phyloP scores from a whole-genome alignment of 2,329 filamentous ascomycete genomes.

The Penicillium capsulatum region DNA sequence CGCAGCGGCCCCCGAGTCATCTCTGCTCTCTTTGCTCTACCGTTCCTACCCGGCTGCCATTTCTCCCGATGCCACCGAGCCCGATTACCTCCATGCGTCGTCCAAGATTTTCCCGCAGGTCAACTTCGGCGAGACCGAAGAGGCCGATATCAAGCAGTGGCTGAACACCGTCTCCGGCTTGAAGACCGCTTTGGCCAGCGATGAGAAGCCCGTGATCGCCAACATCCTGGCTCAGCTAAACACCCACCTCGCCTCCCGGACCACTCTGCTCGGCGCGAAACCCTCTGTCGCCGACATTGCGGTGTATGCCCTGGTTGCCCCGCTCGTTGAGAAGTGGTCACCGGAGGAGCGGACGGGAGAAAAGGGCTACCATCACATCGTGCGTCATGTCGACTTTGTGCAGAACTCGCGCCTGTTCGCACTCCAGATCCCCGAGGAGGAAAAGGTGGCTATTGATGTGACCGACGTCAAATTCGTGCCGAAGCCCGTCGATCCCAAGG shows the following conservation, averaged over 20 bases:
- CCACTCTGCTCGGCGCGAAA: slow-evolving; percentile 84
- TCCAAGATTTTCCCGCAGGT: slow-evolving; percentile 64
- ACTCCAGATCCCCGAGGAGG: slow-evolving; percentile 62
- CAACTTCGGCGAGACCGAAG: slow-evolving; percentile 72
- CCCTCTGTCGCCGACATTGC: slow-evolving; percentile 83
- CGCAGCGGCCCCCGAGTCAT: slow-evolving; percentile 38
- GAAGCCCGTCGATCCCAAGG: slow-evolving; percentile 84
- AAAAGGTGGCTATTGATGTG: slow-evolving; percentile 75
- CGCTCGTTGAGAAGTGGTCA: slow-evolving; percentile 72
- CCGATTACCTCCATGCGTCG: slow-evolving; percentile 45
- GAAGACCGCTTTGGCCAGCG: slow-evolving; percentile 46
- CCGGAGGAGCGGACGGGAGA: slow-evolving; percentile 85
- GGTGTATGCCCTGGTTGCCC: slow-evolving; percentile 73
- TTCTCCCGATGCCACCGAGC: slow-evolving; percentile 40
- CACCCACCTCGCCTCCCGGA: slow-evolving; percentile 78
- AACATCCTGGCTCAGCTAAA: slow-evolving; percentile 76
- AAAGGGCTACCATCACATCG: slow-evolving; percentile 83
- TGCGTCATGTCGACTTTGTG: slow-evolving; percentile 88
- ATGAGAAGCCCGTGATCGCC: slow-evolving; percentile 54
- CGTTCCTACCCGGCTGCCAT: slow-evolving; percentile 42
- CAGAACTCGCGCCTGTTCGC: slow-evolving; percentile 75
- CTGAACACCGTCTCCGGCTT: slow-evolving; percentile 71
- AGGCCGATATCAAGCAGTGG: slow-evolving; percentile 87
- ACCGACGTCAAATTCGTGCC: slow-evolving; percentile 82
- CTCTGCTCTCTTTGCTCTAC: slow-evolving; percentile 45